phyloP scores from a whole-genome alignment of 305 asterid species.

The Rubia peregrina region DNA sequence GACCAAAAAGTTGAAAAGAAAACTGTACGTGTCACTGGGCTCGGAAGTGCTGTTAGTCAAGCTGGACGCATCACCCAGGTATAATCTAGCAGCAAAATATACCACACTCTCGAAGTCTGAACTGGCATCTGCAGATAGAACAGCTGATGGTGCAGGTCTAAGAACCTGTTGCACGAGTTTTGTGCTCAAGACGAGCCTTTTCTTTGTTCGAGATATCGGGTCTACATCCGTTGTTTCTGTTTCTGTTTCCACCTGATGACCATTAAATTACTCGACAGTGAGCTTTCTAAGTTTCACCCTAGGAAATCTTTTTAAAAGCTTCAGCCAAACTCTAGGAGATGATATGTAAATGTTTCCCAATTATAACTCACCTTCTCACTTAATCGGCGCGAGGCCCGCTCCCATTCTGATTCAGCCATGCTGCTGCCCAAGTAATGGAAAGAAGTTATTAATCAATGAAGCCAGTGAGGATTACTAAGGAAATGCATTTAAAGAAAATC shows the following conservation, averaged over 20 bases:
- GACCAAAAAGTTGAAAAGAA: conserved; percentile 7
- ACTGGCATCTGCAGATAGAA: conserved; percentile 44
- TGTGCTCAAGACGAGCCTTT: conserved; percentile 49
- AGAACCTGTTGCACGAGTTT: conserved; percentile 62
- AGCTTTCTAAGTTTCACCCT: background rate
- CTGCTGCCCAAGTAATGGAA: conserved; percentile 28
- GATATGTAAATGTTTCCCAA: background rate
- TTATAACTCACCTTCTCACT: conserved; percentile 43
- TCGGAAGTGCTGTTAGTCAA: conserved; percentile 20
- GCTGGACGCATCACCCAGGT: conserved; percentile 62
- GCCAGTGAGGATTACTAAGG: background rate
- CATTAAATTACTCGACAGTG: conserved; percentile 6
- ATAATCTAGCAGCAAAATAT: conserved; percentile 47
- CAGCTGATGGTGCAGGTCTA: conserved; percentile 41
- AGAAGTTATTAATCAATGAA: background rate
- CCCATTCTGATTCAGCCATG: conserved; percentile 46
- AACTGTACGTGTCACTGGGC: conserved; percentile 34
- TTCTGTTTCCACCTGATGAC: conserved; percentile 40
- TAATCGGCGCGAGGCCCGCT: conserved; percentile 40
- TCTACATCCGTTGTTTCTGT: conserved; percentile 27
- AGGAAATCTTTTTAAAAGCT: conserved; percentile 13
- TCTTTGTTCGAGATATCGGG: conserved; percentile 44
- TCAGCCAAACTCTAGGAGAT: background rate
- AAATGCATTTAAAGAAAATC: conserved; percentile 1
- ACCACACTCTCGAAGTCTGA: conserved; percentile 36